A percentile compares a stretch with the other conserved stretches of the same genome.
These are phyloP conservation scores for Thamnidium elegans DNA, from an alignment of 192 early-diverging fungal genomes.

Conservation along the genomic window DNA sequence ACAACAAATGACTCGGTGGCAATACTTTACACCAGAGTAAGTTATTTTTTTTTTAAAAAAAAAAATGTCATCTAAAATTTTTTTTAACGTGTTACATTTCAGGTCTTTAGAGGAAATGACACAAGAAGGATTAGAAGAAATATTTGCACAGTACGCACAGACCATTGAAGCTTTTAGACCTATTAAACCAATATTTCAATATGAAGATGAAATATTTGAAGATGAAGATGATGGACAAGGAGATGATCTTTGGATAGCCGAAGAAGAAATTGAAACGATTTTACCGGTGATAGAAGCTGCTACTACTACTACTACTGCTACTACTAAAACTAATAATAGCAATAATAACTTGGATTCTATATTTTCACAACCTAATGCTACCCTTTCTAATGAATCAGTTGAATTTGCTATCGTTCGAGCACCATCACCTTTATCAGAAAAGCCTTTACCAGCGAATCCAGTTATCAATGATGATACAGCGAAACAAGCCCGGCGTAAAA, in stretches of 20 bases:
- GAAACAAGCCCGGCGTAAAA: constrained; percentile 19
- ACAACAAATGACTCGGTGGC: constrained; percentile 39
- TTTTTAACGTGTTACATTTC: too few species aligned
- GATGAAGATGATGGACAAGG: constrained; percentile 12
- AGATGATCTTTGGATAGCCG: constrained; percentile 9
- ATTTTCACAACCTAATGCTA: constrained; percentile 23
- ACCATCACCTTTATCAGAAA: constrained; percentile 11
- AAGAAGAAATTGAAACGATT: background rate
- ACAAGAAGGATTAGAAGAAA: constrained; percentile 32
- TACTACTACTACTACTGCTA: background rate
- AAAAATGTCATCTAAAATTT: background rate
- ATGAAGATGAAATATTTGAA: constrained; percentile 15
- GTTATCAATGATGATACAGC: background rate
- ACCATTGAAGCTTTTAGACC: constrained; percentile 31
- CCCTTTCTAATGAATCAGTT: constrained; percentile 8
- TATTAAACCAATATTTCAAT: background rate
- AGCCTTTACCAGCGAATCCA: constrained; percentile 15
- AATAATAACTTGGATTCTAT: background rate
- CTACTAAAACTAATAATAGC: background rate
- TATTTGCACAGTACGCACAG: constrained; percentile 32
- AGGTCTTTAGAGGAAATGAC: constrained; percentile 38
- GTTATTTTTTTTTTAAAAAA: background rate
- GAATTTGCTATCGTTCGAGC: background rate
- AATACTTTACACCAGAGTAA: constrained; percentile 42
- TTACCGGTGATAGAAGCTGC: background rate